phyloP scores from a whole-genome alignment of 768 basidiomycete genomes.

The Psilocybe tampanensis region DNA sequence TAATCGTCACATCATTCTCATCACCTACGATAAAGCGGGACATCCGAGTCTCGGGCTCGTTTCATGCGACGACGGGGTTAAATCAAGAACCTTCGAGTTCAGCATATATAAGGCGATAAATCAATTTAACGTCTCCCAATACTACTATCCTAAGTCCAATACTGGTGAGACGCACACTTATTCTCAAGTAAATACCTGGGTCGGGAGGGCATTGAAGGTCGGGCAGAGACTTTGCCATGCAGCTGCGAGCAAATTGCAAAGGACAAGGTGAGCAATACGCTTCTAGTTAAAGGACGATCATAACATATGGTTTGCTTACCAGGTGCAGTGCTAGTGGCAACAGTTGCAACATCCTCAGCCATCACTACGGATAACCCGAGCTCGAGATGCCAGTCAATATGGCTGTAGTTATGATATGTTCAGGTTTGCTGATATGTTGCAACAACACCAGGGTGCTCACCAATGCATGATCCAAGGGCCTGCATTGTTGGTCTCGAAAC shows the following conservation, averaged over 20 bases:
- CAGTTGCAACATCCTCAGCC: conserved; percentile 33
- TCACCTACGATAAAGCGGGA: too few species aligned
- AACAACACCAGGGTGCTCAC: neutral
- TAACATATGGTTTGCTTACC: conserved; percentile 13
- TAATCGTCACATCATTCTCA: too few species aligned
- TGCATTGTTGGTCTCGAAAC: conserved; percentile 35
- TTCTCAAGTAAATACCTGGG: neutral
- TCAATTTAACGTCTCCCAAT: neutral
- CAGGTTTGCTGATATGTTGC: neutral
- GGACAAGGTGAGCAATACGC: too few species aligned
- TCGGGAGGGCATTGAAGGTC: conserved; percentile 25
- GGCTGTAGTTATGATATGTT: neutral
- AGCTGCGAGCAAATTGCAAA: neutral
- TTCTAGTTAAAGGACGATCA: too few species aligned
- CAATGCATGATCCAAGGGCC: conserved; percentile 11
- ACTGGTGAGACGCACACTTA: neutral
- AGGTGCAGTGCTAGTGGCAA: conserved; percentile 20
- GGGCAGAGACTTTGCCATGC: conserved; percentile 38
- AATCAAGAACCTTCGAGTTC: too few species aligned
- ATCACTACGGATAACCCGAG: conserved; percentile 40
- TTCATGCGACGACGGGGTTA: too few species aligned
- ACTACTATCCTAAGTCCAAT: neutral
- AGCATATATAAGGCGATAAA: too few species aligned
- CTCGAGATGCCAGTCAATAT: conserved; percentile 14
- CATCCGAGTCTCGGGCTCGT: too few species aligned